A percentile compares a stretch with the other conserved stretches of the same genome.
phyloP scores from a whole-genome alignment of 495 filamentous ascomycete species.

The Xylaria scruposa region DNA sequence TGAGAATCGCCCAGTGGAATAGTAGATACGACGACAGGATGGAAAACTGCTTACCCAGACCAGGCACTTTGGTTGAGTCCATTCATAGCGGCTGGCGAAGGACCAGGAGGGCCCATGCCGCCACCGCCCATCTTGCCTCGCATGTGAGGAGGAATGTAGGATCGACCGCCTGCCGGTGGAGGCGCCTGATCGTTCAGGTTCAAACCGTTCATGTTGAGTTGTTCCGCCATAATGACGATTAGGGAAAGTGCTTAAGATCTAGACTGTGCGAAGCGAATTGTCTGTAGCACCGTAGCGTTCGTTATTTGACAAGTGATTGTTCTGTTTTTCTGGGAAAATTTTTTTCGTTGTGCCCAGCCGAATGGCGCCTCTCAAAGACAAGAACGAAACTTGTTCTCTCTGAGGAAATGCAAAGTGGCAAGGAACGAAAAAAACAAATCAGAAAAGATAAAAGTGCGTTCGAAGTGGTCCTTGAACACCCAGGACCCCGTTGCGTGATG shows the following conservation, averaged over 20 bases:
- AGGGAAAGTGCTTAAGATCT: not conserved
- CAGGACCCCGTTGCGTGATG: constrained; percentile 28
- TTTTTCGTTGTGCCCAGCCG: constrained; percentile 44
- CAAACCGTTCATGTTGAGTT: constrained; percentile 89
- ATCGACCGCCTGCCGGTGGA: constrained; percentile 56
- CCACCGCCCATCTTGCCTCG: constrained; percentile 63
- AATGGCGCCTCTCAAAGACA: constrained; percentile 46
- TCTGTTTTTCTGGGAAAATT: constrained; percentile 30
- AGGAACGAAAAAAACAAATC: constrained; percentile 25
- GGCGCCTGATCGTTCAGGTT: constrained; percentile 71
- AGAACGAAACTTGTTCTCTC: constrained; percentile 45
- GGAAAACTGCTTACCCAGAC: constrained; percentile 60
- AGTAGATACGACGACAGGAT: not conserved
- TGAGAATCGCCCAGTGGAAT: not conserved
- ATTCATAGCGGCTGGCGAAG: constrained; percentile 46
- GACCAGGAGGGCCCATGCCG: constrained; percentile 38
- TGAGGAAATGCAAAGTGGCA: constrained; percentile 40
- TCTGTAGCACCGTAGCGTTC: not conserved
- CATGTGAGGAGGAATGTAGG: constrained; percentile 97
- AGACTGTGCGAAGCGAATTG: not conserved
- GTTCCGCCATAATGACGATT: constrained; percentile 77
- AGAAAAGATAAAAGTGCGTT: constrained; percentile 19
- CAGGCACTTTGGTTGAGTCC: constrained; percentile 68
- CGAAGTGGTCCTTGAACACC: constrained; percentile 28
- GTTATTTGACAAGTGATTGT: constrained; percentile 28